Conservation (phyloP, 306 rosid genomes). For the Castanea sativa region DNA sequence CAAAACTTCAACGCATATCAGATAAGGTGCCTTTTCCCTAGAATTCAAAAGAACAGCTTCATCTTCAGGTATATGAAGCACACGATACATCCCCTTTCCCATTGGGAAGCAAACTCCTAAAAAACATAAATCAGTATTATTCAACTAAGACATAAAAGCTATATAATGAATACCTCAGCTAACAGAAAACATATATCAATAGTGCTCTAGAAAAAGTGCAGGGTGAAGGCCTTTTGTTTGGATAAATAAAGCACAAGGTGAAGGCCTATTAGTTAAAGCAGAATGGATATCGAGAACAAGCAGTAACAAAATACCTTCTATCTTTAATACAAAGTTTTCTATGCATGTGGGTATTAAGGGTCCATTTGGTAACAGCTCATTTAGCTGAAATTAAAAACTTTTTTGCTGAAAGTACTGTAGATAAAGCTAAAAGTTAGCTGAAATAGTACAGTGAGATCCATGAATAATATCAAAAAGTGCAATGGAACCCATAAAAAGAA, state of each 20-base stretch:
- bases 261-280: neutral
- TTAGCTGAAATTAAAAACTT: no score
- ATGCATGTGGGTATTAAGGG: neutral
- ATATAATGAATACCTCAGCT: neutral
- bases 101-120: slow-evolving; percentile 92
- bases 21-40: slow-evolving; percentile 97
- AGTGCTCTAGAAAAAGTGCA: neutral
- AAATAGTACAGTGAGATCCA: no score
- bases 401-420: no score
- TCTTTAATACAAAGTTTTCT: neutral
- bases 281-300: neutral
- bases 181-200: neutral
- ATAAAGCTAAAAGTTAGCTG: no score
- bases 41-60: slow-evolving; percentile 98
- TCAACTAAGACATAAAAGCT: slow-evolving; percentile 17
- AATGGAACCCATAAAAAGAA: no score
- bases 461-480: no score
- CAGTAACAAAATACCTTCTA: neutral
- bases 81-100: slow-evolving; percentile 95
- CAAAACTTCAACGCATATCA: slow-evolving; percentile 87
- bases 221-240: neutral
- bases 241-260: neutral
- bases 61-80: slow-evolving; percentile 93
- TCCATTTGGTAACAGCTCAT: neutral
- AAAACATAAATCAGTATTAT: slow-evolving; percentile 27